Evolutionary conservation across 352 stramenopile genomes (phyloP).

Genomic region (Aphanomyces invadans): DNA sequence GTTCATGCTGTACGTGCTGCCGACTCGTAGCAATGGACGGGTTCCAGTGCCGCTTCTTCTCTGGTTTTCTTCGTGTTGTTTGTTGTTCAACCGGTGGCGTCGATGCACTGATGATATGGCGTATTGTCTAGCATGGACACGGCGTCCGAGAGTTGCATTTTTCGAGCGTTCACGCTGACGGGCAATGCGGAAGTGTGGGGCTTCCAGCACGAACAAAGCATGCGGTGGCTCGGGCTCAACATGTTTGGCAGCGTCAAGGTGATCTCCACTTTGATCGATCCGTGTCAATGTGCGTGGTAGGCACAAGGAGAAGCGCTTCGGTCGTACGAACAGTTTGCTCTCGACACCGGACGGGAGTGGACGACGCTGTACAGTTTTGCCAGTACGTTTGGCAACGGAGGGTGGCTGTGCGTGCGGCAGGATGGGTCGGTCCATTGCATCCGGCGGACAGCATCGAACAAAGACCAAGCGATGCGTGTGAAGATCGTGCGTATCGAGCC

Average conservation of each 20-base stretch:
- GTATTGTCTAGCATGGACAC: slow-evolving; percentile 44
- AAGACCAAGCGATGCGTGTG: slow-evolving; percentile 44
- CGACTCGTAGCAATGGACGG: not conserved
- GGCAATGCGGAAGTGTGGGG: slow-evolving; percentile 72
- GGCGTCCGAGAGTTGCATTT: slow-evolving; percentile 50
- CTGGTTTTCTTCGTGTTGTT: not conserved
- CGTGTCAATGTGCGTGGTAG: not conserved
- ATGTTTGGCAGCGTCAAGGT: slow-evolving; percentile 53
- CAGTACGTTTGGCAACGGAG: slow-evolving; percentile 65
- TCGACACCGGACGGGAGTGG: slow-evolving; percentile 37
- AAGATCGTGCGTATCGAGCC: slow-evolving; percentile 46
- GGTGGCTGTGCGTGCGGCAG: slow-evolving; percentile 39
- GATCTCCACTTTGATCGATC: not conserved
- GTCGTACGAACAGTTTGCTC: slow-evolving; percentile 70
- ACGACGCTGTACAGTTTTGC: slow-evolving; percentile 57
- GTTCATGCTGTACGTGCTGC: slow-evolving; percentile 10
- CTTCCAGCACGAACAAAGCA: slow-evolving; percentile 64
- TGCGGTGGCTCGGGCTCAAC: slow-evolving; percentile 62
- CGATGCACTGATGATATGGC: not conserved
- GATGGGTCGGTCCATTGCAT: slow-evolving; percentile 42
- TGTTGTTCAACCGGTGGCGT: too few species aligned
- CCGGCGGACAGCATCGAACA: slow-evolving; percentile 58
- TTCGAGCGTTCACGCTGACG: slow-evolving; percentile 65
- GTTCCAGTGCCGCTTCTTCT: too few species aligned
- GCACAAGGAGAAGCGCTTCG: slow-evolving; percentile 47